These are phyloP conservation scores for Tinospora cordifolia DNA, from an alignment of 164 flowering plant species.

Conservation along the genomic window DNA sequence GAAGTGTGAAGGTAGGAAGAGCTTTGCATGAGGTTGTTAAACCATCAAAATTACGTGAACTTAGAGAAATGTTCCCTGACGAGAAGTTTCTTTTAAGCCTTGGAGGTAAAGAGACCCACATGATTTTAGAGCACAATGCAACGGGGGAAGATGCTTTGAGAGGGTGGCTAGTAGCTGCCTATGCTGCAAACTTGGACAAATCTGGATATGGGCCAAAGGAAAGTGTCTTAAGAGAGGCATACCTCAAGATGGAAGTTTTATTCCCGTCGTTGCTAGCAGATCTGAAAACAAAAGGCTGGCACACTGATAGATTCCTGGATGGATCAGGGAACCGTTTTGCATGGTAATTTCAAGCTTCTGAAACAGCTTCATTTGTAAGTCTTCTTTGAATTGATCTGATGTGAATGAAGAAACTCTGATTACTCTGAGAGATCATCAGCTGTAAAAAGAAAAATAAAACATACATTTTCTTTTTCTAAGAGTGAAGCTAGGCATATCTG, in stretches of 20 bases:
- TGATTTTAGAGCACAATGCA: slow-evolving; percentile 72
- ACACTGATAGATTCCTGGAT: slow-evolving; percentile 88
- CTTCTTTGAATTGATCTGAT: too few species aligned
- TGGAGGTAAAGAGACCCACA: slow-evolving; percentile 46
- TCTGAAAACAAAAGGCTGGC: slow-evolving; percentile 83
- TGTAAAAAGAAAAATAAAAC: too few species aligned
- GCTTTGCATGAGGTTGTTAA: slow-evolving; percentile 44
- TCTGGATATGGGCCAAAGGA: slow-evolving; percentile 19
- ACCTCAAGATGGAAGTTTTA: slow-evolving; percentile 46
- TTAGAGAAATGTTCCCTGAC: slow-evolving; percentile 50
- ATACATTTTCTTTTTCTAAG: too few species aligned
- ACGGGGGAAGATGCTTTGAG: slow-evolving; percentile 88
- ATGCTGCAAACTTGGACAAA: slow-evolving; percentile 44
- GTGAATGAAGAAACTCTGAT: too few species aligned
- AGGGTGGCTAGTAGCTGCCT: slow-evolving; percentile 96
- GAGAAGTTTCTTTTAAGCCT: slow-evolving; percentile 63
- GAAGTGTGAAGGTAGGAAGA: slow-evolving; percentile 74
- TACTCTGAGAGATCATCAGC: too few species aligned
- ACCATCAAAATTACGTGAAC: slow-evolving; percentile 51
- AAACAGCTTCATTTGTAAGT: not conserved
- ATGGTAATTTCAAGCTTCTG: slow-evolving; percentile 25
- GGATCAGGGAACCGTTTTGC: slow-evolving; percentile 82
- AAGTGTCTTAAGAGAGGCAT: slow-evolving; percentile 42
- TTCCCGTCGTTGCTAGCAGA: slow-evolving; percentile 54
- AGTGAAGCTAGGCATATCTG: too few species aligned